phyloP scores from a whole-genome alignment of 2,329 filamentous ascomycete species.

The Monosporascus sp. region DNA sequence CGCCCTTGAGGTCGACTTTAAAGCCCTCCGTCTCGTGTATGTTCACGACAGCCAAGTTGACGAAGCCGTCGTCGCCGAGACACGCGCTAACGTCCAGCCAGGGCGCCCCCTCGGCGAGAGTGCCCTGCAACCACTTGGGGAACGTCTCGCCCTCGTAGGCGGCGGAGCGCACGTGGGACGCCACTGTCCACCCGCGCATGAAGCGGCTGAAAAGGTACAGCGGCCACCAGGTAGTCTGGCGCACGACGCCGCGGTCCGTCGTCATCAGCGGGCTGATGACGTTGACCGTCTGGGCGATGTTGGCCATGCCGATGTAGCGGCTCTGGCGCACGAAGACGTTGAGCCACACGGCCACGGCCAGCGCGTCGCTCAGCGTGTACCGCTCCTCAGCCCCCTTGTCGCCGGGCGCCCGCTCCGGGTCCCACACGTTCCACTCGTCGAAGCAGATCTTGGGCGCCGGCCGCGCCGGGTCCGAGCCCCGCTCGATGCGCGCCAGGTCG shows the following conservation, averaged over 20 bases:
- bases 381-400: constrained; percentile 67
- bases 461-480: constrained; percentile 53
- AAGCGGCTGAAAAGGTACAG: constrained; percentile 62
- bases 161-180: constrained; percentile 56
- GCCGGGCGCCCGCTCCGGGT: constrained; percentile 65
- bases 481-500: constrained; percentile 68
- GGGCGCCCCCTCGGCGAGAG: constrained; percentile 56
- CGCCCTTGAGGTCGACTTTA: constrained; percentile 54
- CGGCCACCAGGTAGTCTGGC: constrained; percentile 74
- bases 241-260: constrained; percentile 54
- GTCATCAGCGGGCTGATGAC: constrained; percentile 77
- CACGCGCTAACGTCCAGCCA: constrained; percentile 65
- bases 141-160: constrained; percentile 63
- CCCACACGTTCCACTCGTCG: constrained; percentile 84
- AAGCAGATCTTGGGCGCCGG: constrained; percentile 69
- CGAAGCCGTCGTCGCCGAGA: constrained; percentile 50
- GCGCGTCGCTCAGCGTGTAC: constrained; percentile 69
- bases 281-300: constrained; percentile 73
- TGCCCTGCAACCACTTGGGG: constrained; percentile 59
- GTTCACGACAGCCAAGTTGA: constrained; percentile 70
- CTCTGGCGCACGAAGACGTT: constrained; percentile 73
- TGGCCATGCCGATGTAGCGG: constrained; percentile 69
- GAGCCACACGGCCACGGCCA: constrained; percentile 70
- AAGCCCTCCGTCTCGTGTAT: constrained; percentile 57
- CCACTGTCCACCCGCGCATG: constrained; percentile 69